A percentile compares a stretch with the other conserved stretches of the same genome.
Conservation (phyloP, 108 stramenopile species). For the Pseudonitzschia multiseries region DNA sequence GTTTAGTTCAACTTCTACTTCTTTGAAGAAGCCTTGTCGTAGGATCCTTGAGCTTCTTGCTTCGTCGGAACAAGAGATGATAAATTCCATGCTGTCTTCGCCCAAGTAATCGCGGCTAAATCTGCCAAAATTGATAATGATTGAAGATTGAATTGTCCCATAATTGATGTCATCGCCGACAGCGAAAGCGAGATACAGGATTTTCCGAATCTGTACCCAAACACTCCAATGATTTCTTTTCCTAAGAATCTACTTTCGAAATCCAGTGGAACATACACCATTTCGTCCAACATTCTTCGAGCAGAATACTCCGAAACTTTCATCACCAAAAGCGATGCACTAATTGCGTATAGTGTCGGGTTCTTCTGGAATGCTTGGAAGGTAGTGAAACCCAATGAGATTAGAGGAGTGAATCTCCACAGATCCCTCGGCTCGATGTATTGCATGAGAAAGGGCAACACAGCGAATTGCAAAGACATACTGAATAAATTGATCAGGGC, state of each 20-base stretch:
- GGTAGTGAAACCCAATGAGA: constrained; percentile 42
- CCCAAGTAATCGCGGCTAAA: constrained; percentile 59
- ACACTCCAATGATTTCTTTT: constrained; percentile 86
- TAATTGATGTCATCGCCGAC: constrained; percentile 62
- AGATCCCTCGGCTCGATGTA: constrained; percentile 58
- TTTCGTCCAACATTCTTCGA: constrained; percentile 84
- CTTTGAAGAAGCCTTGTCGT: constrained; percentile 14
- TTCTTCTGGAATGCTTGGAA: constrained; percentile 47
- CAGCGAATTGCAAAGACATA: constrained; percentile 68
- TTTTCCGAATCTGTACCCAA: constrained; percentile 88
- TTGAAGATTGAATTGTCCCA: constrained; percentile 58
- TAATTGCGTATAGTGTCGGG: constrained; percentile 68
- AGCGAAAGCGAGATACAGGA: constrained; percentile 64
- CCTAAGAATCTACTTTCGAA: constrained; percentile 83
- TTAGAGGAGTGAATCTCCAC: constrained; percentile 71
- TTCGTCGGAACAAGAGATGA: constrained; percentile 74
- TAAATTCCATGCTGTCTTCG: constrained; percentile 63
- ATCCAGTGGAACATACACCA: constrained; percentile 87
- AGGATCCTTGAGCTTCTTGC: constrained; percentile 59
- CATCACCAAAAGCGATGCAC: constrained; percentile 69
- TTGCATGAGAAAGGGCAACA: constrained; percentile 64
- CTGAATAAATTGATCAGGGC: constrained; percentile 70
- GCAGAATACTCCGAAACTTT: constrained; percentile 86
- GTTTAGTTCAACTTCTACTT: constrained; percentile 1
- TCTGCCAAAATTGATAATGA: constrained; percentile 63